Base-by-base conservation (phyloP, 345 rosid species). In the Adansonia digitata region DNA sequence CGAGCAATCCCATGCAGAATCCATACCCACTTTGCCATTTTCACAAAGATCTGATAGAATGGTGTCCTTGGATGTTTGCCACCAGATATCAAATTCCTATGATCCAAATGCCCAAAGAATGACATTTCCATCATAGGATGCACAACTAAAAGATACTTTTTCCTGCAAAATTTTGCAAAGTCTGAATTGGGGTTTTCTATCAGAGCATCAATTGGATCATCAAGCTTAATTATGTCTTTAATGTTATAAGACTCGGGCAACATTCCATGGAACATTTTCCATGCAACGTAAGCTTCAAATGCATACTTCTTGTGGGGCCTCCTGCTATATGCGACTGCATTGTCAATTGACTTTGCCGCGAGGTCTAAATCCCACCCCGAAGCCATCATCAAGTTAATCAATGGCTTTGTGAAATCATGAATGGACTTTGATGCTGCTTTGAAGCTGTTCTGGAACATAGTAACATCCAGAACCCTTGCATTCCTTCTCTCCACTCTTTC, bases 21-120 rank as follows among this genome's bases (percentile, higher is more conserved):
- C 94, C 90, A 88, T n/a, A 88, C 74, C 84, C 86, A 86, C 72
- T 85, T 86, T 1, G 87, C 92, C 90, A 88, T 86, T 80, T 75
- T 88, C 18, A 73, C 84, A 76, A 86, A 88, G 63, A 86, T 73
- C 69, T 80, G 85, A 67, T 90, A 90, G 51, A 90, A 90, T 70
- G 80, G 83, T 3, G 92, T 88, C 64, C 92, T 83, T 29, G 88
- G 90, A 85, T 88, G 89, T 84, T 83, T 84, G 18, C 90, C 88
- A 34, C 81, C 82, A 46, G 75, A 79, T 59, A 90, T 72, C 22
- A 88, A 78, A 49, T 51, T 82, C 74, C 92, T 83, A 79, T 84
- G 90, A 77, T 88, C 91, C 77, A 88, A 77, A 74, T 90, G 88
- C 68, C 91, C 85, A 12, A 85, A 88, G 85, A 90, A 87, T 0